A percentile compares a stretch with the other conserved stretches of the same genome.
These are phyloP conservation scores for Cladorrhinum samala DNA, from an alignment of 495 filamentous ascomycete species.

Conservation along the genomic window DNA sequence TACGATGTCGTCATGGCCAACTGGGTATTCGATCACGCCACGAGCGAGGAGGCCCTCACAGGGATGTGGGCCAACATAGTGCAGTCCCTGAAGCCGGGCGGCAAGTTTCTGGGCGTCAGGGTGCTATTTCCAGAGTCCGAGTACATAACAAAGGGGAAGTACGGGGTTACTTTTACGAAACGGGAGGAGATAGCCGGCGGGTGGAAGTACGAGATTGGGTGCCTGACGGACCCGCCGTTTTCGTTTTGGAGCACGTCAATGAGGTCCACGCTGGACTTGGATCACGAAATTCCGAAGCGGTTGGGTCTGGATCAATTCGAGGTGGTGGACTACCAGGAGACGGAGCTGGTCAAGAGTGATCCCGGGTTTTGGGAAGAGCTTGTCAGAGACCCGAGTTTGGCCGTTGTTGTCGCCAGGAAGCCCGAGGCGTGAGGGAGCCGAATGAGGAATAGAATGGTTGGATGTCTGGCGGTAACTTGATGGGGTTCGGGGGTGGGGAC, in stretches of 20 bases:
- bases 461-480: too few relatives aligned
- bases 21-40: conserved; percentile 27
- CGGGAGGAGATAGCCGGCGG: conserved; percentile 20
- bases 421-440: too few relatives aligned
- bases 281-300: conserved; percentile 10
- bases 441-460: too few relatives aligned
- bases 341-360: conserved; percentile 18
- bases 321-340: conserved; percentile 14
- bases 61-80: conserved; percentile 29
- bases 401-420: conserved; percentile 6
- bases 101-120: conserved; percentile 20
- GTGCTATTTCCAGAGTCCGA: conserved; percentile 8
- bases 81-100: conserved; percentile 23
- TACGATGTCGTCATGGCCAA: conserved; percentile 33
- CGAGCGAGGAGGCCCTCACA: conserved; percentile 13
- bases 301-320: conserved; percentile 18
- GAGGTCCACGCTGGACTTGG: conserved; percentile 6
- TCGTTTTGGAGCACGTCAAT: conserved; percentile 13
- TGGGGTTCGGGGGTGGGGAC: too few relatives aligned
- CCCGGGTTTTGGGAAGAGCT: conserved; percentile 22
- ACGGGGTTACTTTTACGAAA: conserved; percentile 15
- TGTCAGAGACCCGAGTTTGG: conserved; percentile 18
- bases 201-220: conserved; percentile 5
- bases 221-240: conserved; percentile 6
- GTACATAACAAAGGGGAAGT: conserved; percentile 12